phyloP scores from a whole-genome alignment of 106 monocot genomes.

The Dioscorea zingiberensis region DNA sequence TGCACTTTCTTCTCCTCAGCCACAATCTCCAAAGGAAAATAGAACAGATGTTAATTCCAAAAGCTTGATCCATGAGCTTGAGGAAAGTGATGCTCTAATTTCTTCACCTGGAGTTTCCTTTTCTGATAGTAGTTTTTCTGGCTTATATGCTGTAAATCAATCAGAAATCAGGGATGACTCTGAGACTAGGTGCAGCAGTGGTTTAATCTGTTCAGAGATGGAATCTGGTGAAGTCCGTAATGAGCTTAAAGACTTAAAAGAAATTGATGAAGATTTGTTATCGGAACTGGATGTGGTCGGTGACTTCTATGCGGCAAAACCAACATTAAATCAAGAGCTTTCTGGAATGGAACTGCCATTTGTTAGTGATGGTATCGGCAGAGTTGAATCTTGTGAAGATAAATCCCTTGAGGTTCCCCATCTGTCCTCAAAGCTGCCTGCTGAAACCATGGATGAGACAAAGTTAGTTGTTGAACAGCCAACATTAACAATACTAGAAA shows the following conservation, averaged over 20 bases:
- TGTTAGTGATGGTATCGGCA: no score
- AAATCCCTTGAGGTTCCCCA: not conserved
- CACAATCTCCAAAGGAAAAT: slow-evolving; percentile 6
- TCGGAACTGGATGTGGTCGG: slow-evolving; percentile 62
- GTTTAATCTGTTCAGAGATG: slow-evolving; percentile 24
- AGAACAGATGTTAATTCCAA: not conserved
- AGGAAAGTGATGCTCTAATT: slow-evolving; percentile 3
- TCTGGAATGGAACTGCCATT: not conserved
- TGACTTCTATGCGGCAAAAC: slow-evolving; percentile 33
- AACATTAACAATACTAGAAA: not conserved
- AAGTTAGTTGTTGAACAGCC: slow-evolving; percentile 1
- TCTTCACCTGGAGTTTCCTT: slow-evolving; percentile 5
- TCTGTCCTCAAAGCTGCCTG: not conserved
- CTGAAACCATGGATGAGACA: not conserved
- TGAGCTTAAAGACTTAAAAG: slow-evolving; percentile 16
- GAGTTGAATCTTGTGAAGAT: slow-evolving; percentile 12
- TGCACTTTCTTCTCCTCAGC: slow-evolving; percentile 2
- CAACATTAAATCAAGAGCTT: slow-evolving; percentile 11
- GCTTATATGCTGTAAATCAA: slow-evolving; percentile 4
- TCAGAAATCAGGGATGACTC: slow-evolving; percentile 6
- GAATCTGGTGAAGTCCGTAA: slow-evolving; percentile 23
- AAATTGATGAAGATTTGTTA: slow-evolving; percentile 42
- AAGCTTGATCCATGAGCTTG: not conserved
- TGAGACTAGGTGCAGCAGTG: slow-evolving; percentile 3
- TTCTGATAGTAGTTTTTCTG: slow-evolving; percentile 12